These are phyloP conservation scores for Chondrostereum purpureum DNA, from an alignment of 1,284 basidiomycete species.

Conservation along the genomic window DNA sequence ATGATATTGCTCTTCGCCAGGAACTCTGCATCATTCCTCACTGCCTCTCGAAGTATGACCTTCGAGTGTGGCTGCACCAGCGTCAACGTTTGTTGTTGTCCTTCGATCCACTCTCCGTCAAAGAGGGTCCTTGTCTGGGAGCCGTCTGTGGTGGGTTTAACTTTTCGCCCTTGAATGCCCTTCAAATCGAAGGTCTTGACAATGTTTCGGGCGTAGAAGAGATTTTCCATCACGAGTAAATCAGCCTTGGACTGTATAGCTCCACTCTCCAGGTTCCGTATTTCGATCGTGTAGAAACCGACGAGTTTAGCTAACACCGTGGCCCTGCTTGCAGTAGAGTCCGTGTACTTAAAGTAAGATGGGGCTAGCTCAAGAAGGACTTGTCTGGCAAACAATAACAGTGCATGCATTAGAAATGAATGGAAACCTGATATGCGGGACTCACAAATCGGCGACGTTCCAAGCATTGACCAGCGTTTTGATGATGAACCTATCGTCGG, in stretches of 20 bases:
- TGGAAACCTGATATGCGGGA: conserved; percentile 18
- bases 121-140: conserved; percentile 48
- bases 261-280: conserved; percentile 66
- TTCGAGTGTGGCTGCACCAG: conserved; percentile 69
- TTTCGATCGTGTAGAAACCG: conserved; percentile 73
- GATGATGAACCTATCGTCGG: conserved; percentile 70
- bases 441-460: conserved; percentile 78
- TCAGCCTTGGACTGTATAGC: conserved; percentile 60
- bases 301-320: conserved; percentile 71
- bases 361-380: conserved; percentile 70
- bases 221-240: conserved; percentile 75
- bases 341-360: conserved; percentile 72
- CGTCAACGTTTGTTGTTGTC: conserved; percentile 56
- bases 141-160: conserved; percentile 41
- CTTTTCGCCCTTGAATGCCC: conserved; percentile 67
- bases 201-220: conserved; percentile 66
- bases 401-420: neutral
- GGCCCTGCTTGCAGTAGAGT: conserved; percentile 55
- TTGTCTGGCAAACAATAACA: conserved; percentile 41
- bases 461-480: conserved; percentile 79
- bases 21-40: conserved; percentile 65
- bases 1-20: conserved; percentile 71
- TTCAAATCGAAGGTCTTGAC: conserved; percentile 72
- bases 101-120: conserved; percentile 80
- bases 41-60: conserved; percentile 57